phyloP scores from a whole-genome alignment of 768 basidiomycete genomes.

The Trametes coccinea region DNA sequence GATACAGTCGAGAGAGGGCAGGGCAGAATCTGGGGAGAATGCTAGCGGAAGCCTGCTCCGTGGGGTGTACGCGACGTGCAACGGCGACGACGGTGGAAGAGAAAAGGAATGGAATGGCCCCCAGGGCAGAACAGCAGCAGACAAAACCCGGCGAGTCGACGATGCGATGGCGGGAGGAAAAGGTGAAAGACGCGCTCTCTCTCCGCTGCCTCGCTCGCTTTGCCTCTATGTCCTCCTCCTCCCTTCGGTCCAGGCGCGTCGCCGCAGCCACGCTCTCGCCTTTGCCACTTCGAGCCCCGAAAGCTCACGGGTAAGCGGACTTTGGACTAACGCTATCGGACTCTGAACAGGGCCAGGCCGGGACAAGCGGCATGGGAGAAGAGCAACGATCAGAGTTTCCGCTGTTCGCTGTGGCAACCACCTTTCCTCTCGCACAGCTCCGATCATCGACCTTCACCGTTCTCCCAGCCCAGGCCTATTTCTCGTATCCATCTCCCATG shows the following conservation, averaged over 20 bases:
- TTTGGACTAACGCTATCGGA: not conserved
- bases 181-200: conserved; percentile 16
- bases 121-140: conserved; percentile 33
- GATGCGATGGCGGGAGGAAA: conserved; percentile 24
- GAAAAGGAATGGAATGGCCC: conserved; percentile 34
- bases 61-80: conserved; percentile 24
- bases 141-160: conserved; percentile 11
- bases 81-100: conserved; percentile 27
- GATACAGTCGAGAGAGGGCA: conserved; percentile 14
- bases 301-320: not conserved
- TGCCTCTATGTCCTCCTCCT: not conserved
- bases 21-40: conserved; percentile 21
- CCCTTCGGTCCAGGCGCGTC: conserved; percentile 5
- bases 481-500: not conserved
- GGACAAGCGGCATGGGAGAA: not conserved
- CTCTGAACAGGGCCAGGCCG: not conserved
- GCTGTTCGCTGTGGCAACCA: conserved; percentile 19
- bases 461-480: conserved; percentile 1
- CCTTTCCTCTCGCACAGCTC: conserved; percentile 9
- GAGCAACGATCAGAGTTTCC: conserved; percentile 18
- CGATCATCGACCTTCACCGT: conserved; percentile 17
- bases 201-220: not conserved
- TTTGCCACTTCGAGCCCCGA: conserved; percentile 1
- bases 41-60: conserved; percentile 27
- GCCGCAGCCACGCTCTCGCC: not conserved